These are phyloP conservation scores for Mycena venus DNA, from an alignment of 768 basidiomycete species.

Conservation along the genomic window DNA sequence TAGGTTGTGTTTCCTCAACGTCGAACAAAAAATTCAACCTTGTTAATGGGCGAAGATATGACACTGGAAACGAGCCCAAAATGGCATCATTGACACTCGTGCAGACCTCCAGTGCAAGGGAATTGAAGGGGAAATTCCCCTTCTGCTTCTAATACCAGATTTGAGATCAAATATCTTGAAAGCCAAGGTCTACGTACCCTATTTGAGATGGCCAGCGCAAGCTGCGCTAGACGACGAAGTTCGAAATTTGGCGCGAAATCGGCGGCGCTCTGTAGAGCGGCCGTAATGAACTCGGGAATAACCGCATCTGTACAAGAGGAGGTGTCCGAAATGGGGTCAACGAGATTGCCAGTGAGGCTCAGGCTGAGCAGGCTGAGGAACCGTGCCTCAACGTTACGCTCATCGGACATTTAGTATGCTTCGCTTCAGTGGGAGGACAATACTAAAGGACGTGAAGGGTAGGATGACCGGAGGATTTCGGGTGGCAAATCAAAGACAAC, in stretches of 20 bases:
- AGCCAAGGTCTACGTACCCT: neutral
- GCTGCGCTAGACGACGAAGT: neutral
- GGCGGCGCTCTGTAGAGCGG: neutral
- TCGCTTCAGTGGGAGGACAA: neutral
- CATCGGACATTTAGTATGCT: constrained; percentile 21
- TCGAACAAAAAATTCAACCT: neutral
- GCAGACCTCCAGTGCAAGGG: constrained; percentile 12
- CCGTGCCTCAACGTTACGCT: constrained; percentile 13
- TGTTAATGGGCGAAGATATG: neutral
- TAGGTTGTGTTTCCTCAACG: neutral
- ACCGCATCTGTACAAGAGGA: neutral
- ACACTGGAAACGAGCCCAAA: neutral
- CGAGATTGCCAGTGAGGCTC: neutral
- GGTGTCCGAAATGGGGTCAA: neutral
- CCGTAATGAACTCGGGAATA: neutral
- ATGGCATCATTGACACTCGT: neutral
- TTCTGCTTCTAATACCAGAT: neutral
- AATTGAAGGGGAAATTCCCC: neutral
- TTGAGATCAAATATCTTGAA: neutral
- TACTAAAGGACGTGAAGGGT: neutral
- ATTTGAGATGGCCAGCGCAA: constrained; percentile 4
- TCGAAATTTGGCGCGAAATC: neutral
- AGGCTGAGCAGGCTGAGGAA: constrained; percentile 10
- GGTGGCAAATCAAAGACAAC: neutral
- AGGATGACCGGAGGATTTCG: neutral